Base-by-base conservation (phyloP, 192 early-diverging fungal genomes). In the Dissophora globulifera region DNA sequence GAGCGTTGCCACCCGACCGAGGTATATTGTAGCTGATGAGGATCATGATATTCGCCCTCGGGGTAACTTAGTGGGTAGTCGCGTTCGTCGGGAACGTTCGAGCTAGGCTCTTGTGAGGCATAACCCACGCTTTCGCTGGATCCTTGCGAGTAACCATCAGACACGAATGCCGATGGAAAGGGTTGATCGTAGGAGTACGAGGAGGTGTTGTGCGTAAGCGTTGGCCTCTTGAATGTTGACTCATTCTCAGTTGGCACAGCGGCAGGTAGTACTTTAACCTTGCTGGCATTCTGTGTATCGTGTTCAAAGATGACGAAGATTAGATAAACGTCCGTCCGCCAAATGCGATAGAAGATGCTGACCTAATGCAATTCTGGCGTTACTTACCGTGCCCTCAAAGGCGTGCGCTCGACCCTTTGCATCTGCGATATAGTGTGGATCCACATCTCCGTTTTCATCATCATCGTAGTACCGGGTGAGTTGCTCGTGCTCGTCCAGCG, bases 391-490 rank as follows among this genome's bases (percentile, higher is more conserved):
- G 15, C 58, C 58, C 45, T 76, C 72, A 26, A 62, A 67, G 1
- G 72, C 64, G 4, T 33, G 56, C 2, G 72, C 72, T 6, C 64
- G 63, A 17, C 63, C 63, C 33, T 67, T 66, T 32, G 35, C 43
- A 32, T 76, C 72, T n/a, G 64, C 63, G 38, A 76, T 50, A 23
- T 76, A 76, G 22, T 53, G 67, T 13, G 64, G 63, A 33, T 76
- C 72, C 3, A 67, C 63, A 16, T 67, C 72, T 11, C 50, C 69
- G 8, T 57, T 54, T 12, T 64, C 72, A 43, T 66, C 57, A 6
- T 60, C 62, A 13, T 76, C 50, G 41, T 76, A 75, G 35, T 60
- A 54, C 1, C 23, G 61, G 0, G 31, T 50, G 13, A 45, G 55
- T 16, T 58, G 55, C 7, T 60, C 62, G 26, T 65, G 50, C 0